These are phyloP conservation scores for Lanmaoa rubissima DNA, from an alignment of 768 basidiomycete species.

Conservation along the genomic window DNA sequence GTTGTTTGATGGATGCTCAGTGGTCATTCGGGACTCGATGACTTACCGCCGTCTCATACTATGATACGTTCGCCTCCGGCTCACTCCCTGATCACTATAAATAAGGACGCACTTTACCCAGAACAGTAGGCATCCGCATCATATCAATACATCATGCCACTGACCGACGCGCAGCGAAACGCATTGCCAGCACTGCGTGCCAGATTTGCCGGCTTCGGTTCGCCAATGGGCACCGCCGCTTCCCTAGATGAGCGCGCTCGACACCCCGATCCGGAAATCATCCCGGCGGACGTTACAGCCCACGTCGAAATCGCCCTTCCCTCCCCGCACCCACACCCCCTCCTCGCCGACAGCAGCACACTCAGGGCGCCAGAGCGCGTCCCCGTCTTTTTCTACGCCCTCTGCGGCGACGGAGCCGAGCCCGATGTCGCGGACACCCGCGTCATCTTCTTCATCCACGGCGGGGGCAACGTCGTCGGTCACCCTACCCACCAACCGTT, in stretches of 20 bases:
- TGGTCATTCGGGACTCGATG: no score
- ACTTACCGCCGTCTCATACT: no score
- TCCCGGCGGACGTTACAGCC: slow-evolving; percentile 13
- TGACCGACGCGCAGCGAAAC: slow-evolving; percentile 15
- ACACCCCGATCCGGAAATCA: background rate
- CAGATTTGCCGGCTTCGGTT: rapidly evolving
- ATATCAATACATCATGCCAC: slow-evolving; percentile 3
- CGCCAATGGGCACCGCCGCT: background rate
- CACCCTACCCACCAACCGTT: slow-evolving; percentile 13
- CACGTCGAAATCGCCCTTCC: slow-evolving; percentile 20
- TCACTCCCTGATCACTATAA: background rate
- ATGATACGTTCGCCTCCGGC: no score
- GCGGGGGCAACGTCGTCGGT: slow-evolving; percentile 19
- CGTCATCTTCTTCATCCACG: slow-evolving; percentile 27
- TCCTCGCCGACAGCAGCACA: background rate
- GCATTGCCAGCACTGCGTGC: slow-evolving; percentile 4
- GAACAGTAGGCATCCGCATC: background rate
- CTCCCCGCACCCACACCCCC: background rate
- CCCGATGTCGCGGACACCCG: background rate
- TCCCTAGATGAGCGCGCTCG: slow-evolving; percentile 17
- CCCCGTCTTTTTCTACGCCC: slow-evolving; percentile 21
- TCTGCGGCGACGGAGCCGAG: background rate
- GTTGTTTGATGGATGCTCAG: no score
- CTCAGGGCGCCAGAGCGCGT: slow-evolving; percentile 19
- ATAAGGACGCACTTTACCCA: background rate